Evolutionary conservation across 2,329 filamentous ascomycete genomes (phyloP).

Genomic region (Monilinia laxa): DNA sequence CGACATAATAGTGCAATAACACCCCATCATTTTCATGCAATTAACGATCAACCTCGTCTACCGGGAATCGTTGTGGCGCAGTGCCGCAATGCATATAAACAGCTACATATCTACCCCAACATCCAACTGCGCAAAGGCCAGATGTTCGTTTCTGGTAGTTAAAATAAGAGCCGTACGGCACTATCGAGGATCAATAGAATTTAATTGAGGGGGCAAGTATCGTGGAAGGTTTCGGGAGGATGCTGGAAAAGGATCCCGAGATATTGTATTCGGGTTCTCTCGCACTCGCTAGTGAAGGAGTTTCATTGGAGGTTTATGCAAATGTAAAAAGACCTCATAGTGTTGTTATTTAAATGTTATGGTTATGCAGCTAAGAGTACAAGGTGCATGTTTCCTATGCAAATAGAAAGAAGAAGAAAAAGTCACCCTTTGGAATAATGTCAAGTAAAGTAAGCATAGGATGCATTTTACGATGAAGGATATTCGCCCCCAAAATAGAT

Average conservation of each 20-base stretch:
- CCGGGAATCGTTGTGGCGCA: conserved; percentile 9
- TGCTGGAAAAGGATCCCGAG: background rate
- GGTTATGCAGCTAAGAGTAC: background rate
- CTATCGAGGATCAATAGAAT: background rate
- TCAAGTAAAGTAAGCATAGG: conserved; percentile 5
- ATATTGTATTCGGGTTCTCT: background rate
- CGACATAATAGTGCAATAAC: background rate
- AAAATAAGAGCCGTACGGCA: conserved; percentile 10
- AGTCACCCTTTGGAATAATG: background rate
- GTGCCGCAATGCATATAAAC: conserved; percentile 1
- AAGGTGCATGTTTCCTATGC: background rate
- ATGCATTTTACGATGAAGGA: background rate
- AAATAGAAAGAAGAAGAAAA: background rate
- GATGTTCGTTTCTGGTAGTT: conserved; percentile 14
- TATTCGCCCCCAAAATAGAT: conserved; percentile 12
- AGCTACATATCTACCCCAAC: background rate
- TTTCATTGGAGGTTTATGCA: background rate
- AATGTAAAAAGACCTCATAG: background rate
- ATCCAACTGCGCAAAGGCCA: conserved; percentile 17
- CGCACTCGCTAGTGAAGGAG: background rate
- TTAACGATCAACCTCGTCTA: background rate
- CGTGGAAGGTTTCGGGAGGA: background rate
- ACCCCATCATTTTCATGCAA: conserved; percentile 8
- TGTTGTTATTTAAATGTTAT: background rate
- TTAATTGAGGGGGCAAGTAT: background rate